These are phyloP conservation scores for Cydonia oblonga DNA, from an alignment of 331 rosid genomes.

Conservation along the genomic window DNA sequence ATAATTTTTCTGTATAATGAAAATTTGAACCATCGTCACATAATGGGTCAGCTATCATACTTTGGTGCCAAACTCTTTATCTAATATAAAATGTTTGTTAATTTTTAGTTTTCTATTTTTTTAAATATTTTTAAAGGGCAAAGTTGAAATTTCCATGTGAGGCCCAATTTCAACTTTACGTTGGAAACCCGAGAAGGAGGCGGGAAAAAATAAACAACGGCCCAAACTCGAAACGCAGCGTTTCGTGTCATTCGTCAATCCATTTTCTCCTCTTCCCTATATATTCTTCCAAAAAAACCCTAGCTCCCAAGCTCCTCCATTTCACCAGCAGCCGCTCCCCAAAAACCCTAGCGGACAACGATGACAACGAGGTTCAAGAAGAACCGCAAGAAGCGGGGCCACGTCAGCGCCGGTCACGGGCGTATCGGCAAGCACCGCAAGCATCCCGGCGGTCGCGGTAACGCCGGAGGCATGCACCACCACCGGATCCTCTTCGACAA, in stretches of 20 bases:
- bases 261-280: background rate
- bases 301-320: background rate
- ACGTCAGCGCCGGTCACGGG: conserved; percentile 13
- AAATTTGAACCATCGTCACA: no score
- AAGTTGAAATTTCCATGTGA: no score
- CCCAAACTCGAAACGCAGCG: background rate
- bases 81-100: no score
- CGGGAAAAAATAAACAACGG: background rate
- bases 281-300: background rate
- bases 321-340: background rate
- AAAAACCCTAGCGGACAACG: background rate
- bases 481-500: conserved; percentile 19
- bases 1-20: no score
- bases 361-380: conserved; percentile 11
- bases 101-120: no score
- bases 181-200: no score
- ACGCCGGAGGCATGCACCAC: conserved; percentile 22
- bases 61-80: no score
- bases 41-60: no score
- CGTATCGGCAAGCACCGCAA: conserved; percentile 17
- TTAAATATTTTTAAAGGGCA: no score
- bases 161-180: no score
- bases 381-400: conserved; percentile 14
- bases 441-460: conserved; percentile 17
- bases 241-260: background rate